Evolutionary conservation across 495 filamentous ascomycete genomes (phyloP), one percentile per base, ranked within the genome.

Genomic region (Xylaria venustula): DNA sequence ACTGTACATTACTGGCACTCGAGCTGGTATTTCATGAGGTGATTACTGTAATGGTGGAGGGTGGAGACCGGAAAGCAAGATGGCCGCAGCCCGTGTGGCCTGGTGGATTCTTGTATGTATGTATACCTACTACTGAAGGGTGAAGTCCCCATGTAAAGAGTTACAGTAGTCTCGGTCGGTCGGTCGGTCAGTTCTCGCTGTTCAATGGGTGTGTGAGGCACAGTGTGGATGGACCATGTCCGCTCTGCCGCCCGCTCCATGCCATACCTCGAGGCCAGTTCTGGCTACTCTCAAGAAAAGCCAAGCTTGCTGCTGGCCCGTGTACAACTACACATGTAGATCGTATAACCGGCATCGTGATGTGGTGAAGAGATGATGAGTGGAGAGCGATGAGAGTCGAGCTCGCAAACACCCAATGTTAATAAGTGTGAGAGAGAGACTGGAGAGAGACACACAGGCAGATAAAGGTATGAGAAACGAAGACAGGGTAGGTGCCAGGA

Each of bases 1-100:
- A 46, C 44, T 3, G 25, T 40, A 56, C 6, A 20, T 12, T 45
- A 15, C n/a, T n/a, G 37, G 6, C 37, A 40, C 15, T 40, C 20
- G n/a, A 23, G 42, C 19, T 25, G 22, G 44, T 49, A 50, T 52
- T 45, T 11, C 23, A 42, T 28, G 41, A 40, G 40, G 23, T 53
- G 40, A 48, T 54, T 61, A 61, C 58, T 61, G 58, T 61, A 54
- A 34, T 60, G 50, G 50, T 53, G 30, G 37, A 42, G 36, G 42
- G 58, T 61, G 58, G 58, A 54, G 58, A 46, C 58, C 50, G 58
- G 50, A 44, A 54, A 54, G 41, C 17, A 61, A 47, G 58, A 61
- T 37, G 58, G 58, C 41, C 58, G 50, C 58, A 54, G 58, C 49
- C 50, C 50, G 49, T 53, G 58, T 54, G 58, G 58, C 58, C 58